These are phyloP conservation scores for Leccinum olivaceopallidum DNA, from an alignment of 768 basidiomycete genomes.

Conservation along the genomic window DNA sequence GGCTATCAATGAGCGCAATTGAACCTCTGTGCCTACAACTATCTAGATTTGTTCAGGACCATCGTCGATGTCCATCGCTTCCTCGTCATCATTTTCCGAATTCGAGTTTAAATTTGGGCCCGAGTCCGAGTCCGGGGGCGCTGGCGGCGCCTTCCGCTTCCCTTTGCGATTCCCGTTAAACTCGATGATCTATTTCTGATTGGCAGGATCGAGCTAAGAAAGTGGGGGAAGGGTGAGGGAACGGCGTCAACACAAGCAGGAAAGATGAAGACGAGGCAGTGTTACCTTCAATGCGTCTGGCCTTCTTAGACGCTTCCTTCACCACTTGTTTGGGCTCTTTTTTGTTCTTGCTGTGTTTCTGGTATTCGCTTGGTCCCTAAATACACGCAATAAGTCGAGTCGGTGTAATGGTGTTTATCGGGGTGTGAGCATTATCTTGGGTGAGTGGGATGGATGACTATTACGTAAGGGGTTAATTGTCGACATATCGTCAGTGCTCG, in stretches of 20 bases:
- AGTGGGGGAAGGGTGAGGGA: too few species aligned
- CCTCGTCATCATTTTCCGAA: slow-evolving; percentile 25
- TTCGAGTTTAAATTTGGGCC: slow-evolving; percentile 13
- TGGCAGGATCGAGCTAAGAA: slow-evolving; percentile 85
- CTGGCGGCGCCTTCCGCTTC: slow-evolving; percentile 45
- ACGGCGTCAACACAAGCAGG: background rate
- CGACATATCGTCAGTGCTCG: too few species aligned
- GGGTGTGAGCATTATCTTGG: too few species aligned
- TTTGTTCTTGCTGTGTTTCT: slow-evolving; percentile 79
- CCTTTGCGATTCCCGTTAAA: slow-evolving; percentile 35
- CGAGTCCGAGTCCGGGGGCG: slow-evolving; percentile 3
- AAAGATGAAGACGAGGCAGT: background rate
- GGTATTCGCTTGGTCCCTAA: too few species aligned
- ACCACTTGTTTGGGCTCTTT: slow-evolving; percentile 82
- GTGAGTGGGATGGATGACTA: too few species aligned
- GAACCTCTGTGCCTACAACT: too few species aligned
- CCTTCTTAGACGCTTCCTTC: slow-evolving; percentile 88
- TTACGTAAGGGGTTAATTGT: too few species aligned
- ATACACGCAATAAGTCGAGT: too few species aligned
- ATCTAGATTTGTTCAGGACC: too few species aligned
- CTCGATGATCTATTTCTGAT: slow-evolving; percentile 64
- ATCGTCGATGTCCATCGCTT: slow-evolving; percentile 31
- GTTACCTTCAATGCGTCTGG: slow-evolving; percentile 75
- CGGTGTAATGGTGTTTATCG: too few species aligned
- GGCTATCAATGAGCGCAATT: too few species aligned